A percentile compares a stretch with the other conserved stretches of the same genome.
Conservation (phyloP, 2,329 filamentous ascomycete genomes). For the Amphichorda felina region DNA sequence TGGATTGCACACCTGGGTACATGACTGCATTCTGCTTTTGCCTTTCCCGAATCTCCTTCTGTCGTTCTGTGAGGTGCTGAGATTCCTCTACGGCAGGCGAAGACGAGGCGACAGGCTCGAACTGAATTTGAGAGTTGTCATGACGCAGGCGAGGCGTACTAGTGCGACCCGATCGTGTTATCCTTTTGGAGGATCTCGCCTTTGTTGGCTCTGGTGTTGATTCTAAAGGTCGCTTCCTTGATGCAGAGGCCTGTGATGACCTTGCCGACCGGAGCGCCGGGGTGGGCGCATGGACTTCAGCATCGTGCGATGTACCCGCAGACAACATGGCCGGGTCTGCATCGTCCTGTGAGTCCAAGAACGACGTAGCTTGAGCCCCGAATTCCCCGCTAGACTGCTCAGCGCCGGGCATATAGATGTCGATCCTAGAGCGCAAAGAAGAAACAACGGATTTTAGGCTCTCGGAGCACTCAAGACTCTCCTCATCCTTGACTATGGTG, state of each 20-base stretch:
- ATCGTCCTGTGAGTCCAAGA: slow-evolving; percentile 1
- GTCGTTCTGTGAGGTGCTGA: slow-evolving; percentile 66
- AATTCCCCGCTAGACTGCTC: slow-evolving; percentile 24
- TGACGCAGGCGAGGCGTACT: slow-evolving; percentile 51
- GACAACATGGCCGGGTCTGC: not conserved
- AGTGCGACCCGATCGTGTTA: slow-evolving; percentile 9
- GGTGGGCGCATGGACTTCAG: too few species aligned
- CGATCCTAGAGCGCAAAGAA: slow-evolving; percentile 41
- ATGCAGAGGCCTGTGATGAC: not conserved
- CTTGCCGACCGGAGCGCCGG: not conserved
- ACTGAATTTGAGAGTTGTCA: slow-evolving; percentile 73
- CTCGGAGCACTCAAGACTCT: slow-evolving; percentile 51
- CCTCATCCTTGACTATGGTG: slow-evolving; percentile 47
- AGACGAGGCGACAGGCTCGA: slow-evolving; percentile 56
- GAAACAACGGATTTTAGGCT: slow-evolving; percentile 50
- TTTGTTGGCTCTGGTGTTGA: slow-evolving; percentile 10
- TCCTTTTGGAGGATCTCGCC: not conserved
- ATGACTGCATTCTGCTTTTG: slow-evolving; percentile 56
- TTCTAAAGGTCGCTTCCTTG: slow-evolving; percentile 8
- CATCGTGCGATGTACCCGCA: not conserved
- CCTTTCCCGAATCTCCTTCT: slow-evolving; percentile 64
- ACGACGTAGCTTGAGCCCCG: slow-evolving; percentile 22
- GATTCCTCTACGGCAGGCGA: slow-evolving; percentile 43
- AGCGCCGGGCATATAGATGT: slow-evolving; percentile 32
- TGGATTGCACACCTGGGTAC: slow-evolving; percentile 57